Base-by-base conservation (phyloP, 179 eudicot genomes). In the Pouteria campechiana region DNA sequence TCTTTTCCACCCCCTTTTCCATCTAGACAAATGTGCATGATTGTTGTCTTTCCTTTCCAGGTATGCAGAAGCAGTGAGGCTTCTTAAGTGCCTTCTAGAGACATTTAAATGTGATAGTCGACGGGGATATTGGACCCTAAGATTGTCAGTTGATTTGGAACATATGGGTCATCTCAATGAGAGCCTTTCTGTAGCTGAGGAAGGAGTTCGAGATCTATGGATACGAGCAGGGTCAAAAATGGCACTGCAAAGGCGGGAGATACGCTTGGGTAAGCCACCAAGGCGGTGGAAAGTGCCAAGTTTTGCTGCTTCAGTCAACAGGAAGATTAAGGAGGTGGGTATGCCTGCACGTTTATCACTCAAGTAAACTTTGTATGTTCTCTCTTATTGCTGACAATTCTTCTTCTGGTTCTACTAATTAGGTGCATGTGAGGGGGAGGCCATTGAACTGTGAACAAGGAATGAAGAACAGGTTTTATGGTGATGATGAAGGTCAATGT, bases 91-190 rank as follows among this genome's bases (percentile, higher is more conserved):
- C 36, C 59, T 89, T 51, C 48, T 89, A 37, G 45, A 27, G 15
- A 48, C 29, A 44, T 85, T 73, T 60, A 44, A 63, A 39, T 63
- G 63, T 41, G 84, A 72, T 64, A 52, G 89, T 72, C 69, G 95
- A 70, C 74, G 97, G 65, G 97, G 97, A 46, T 85, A 89, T 64
- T 89, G 97, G 97, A 79, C 93, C 17, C 55, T 86, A 49, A 81
- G 97, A 65, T 73, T 89, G 37, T 89, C 97, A 16, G 50, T 79
- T 27, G 90, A 85, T 65, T 70, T 89, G 68, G 97, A 85, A 48
- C 95, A 89, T 48, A 17, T 76, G 54, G 82, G 87, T 11, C 73
- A 58, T 48, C 45, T 70, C 21, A 78, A 81, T 51, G 93, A 89
- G 55, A 89, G 97, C 55, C 81, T 89, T 18, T 63, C 60, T 37